Evolutionary conservation across 2,329 filamentous ascomycete species (phyloP).

Genomic region (Zymoseptoria tritici): DNA sequence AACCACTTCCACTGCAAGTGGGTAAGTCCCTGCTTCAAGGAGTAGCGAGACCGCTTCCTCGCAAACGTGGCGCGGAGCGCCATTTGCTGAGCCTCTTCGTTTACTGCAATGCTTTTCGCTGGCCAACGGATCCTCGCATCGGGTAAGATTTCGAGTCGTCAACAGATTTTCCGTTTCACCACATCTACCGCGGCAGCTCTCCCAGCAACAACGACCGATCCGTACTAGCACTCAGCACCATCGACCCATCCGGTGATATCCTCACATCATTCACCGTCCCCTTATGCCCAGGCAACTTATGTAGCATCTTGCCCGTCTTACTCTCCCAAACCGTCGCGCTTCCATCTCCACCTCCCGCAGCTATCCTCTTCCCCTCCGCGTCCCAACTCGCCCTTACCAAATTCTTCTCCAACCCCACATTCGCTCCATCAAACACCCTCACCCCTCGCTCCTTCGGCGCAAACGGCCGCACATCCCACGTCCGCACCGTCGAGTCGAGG

Average conservation of each 20-base stretch:
- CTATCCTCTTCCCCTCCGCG: conserved; percentile 73
- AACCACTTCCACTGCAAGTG: neutral
- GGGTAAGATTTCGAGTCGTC: no score
- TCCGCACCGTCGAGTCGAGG: conserved; percentile 87
- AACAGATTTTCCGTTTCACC: neutral
- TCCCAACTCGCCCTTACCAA: conserved; percentile 88
- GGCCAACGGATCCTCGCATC: no score
- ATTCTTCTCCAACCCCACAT: conserved; percentile 82
- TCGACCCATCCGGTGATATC: conserved; percentile 80
- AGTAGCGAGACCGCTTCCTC: neutral
- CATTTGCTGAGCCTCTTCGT: neutral
- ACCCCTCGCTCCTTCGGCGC: conserved; percentile 80
- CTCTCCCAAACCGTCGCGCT: conserved; percentile 88
- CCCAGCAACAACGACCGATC: conserved; percentile 31
- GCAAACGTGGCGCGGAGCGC: neutral
- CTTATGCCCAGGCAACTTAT: conserved; percentile 92
- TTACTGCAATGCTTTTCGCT: neutral
- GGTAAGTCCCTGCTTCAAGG: no score
- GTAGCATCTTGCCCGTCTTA: conserved; percentile 79
- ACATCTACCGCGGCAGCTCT: conserved; percentile 21
- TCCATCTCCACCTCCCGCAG: conserved; percentile 81
- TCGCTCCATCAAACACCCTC: conserved; percentile 86
- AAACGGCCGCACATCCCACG: conserved; percentile 95
- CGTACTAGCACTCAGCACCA: conserved; percentile 39
- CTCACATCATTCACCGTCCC: conserved; percentile 92